phyloP scores from a whole-genome alignment of 257 asterid species.

The Hygrophila difformis region DNA sequence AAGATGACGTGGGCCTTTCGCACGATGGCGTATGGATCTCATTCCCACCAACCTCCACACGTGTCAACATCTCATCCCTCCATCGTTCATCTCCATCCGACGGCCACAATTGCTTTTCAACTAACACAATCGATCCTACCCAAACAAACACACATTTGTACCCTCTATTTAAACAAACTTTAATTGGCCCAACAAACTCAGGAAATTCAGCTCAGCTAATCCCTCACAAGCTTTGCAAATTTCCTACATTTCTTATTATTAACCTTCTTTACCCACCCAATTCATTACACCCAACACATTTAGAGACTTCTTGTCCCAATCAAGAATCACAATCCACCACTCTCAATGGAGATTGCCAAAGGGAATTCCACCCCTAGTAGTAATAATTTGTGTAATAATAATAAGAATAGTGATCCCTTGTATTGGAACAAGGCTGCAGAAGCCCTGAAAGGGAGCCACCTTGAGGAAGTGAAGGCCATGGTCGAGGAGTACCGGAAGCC shows the following conservation, averaged over 20 bases:
- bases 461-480: slow-evolving; percentile 32
- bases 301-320: not conserved
- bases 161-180: slow-evolving; percentile 24
- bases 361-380: not conserved
- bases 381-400: no score
- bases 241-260: not conserved
- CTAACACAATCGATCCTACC: slow-evolving; percentile 15
- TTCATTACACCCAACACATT: no score
- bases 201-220: slow-evolving; percentile 17
- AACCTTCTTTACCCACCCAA: no score
- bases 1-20: slow-evolving; percentile 15
- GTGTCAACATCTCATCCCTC: slow-evolving; percentile 12
- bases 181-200: slow-evolving; percentile 24
- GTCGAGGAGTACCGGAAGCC: slow-evolving; percentile 28
- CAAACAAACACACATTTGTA: slow-evolving; percentile 13
- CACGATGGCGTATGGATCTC: not conserved
- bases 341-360: slow-evolving; percentile 4
- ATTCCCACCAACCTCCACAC: slow-evolving; percentile 9
- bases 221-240: slow-evolving; percentile 21
- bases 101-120: slow-evolving; percentile 13
- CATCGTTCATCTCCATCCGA: slow-evolving; percentile 10
- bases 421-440: slow-evolving; percentile 27
- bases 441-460: slow-evolving; percentile 25
- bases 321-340: not conserved
- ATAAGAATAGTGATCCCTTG: slow-evolving; percentile 31